Evolutionary conservation across 192 early-diverging fungal species (phyloP).

Genomic region (Mortierella alpina): DNA sequence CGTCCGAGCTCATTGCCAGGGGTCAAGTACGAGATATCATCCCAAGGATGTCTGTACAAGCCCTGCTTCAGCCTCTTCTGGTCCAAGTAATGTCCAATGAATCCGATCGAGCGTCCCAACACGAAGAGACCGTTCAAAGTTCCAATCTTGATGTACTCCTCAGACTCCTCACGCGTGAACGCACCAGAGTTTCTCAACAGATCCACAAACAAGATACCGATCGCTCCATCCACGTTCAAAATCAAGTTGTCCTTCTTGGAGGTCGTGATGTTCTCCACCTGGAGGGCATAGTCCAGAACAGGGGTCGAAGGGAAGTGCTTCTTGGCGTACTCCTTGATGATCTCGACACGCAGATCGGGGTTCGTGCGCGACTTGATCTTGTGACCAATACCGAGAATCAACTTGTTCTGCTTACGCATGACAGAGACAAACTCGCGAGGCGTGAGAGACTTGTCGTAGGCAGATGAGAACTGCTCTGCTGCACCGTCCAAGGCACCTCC

Average conservation of each 20-base stretch:
- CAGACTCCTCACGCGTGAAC: constrained; percentile 93
- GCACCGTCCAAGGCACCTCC: constrained; percentile 98
- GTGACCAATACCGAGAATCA: constrained; percentile 99
- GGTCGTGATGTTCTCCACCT: constrained; percentile 95
- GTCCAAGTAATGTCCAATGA: constrained; percentile 98
- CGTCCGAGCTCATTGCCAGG: constrained; percentile 60
- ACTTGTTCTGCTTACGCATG: constrained; percentile 96
- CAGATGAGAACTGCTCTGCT: constrained; percentile 86
- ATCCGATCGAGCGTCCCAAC: constrained; percentile 93
- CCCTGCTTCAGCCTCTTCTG: constrained; percentile 99
- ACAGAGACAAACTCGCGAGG: constrained; percentile 95
- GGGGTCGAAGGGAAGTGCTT: constrained; percentile 87
- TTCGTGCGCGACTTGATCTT: constrained; percentile 99
- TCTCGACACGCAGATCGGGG: constrained; percentile 95
- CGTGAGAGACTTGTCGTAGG: constrained; percentile 93
- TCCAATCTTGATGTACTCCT: constrained; percentile 95
- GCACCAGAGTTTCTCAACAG: constrained; percentile 92
- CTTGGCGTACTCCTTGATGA: constrained; percentile 94
- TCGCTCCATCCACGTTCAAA: constrained; percentile 93
- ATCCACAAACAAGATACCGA: constrained; percentile 96
- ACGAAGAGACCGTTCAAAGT: constrained; percentile 98
- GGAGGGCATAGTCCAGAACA: constrained; percentile 93
- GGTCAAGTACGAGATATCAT: constrained; percentile 93
- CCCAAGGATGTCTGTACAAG: constrained; percentile 97
- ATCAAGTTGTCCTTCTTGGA: constrained; percentile 99